A percentile compares a stretch with the other conserved stretches of the same genome.
Conservation (phyloP, 129 eudicot genomes). For the Tagetes patula region DNA sequence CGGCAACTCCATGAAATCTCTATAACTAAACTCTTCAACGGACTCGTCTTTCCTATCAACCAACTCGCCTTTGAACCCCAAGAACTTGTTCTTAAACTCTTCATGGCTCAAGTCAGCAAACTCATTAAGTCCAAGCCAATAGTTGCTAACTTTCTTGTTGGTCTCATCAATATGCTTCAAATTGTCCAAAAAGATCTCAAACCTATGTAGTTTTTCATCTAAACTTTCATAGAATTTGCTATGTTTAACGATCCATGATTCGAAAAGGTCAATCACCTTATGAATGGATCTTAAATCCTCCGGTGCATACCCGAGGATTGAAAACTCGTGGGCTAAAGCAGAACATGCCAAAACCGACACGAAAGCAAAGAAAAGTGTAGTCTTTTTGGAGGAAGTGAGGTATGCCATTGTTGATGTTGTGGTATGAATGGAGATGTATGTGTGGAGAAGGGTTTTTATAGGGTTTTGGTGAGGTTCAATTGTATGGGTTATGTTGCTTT, state of each 20-base stretch:
- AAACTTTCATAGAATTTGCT: slow-evolving; percentile 60
- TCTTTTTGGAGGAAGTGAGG: slow-evolving; percentile 28
- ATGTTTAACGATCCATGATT: slow-evolving; percentile 76
- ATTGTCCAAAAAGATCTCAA: slow-evolving; percentile 87
- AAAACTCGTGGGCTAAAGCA: slow-evolving; percentile 54
- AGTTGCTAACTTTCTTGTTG: slow-evolving; percentile 63
- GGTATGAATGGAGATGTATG: slow-evolving; percentile 26
- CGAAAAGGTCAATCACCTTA: slow-evolving; percentile 64
- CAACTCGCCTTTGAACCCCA: slow-evolving; percentile 64
- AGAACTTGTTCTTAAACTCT: slow-evolving; percentile 72
- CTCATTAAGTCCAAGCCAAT: slow-evolving; percentile 92
- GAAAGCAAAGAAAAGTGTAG: slow-evolving; percentile 34
- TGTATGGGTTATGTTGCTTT: slow-evolving; percentile 42
- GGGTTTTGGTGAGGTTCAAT: slow-evolving; percentile 22
- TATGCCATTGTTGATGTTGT: slow-evolving; percentile 53
- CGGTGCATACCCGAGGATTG: slow-evolving; percentile 80
- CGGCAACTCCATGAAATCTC: slow-evolving; percentile 61
- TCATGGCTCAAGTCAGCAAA: slow-evolving; percentile 91
- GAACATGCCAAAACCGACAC: slow-evolving; percentile 39
- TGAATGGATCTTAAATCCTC: slow-evolving; percentile 69
- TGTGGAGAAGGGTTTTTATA: slow-evolving; percentile 30
- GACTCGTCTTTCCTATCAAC: slow-evolving; percentile 45
- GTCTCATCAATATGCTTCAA: slow-evolving; percentile 88
- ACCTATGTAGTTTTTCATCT: slow-evolving; percentile 89
- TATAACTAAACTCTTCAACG: slow-evolving; percentile 52